Percentiles rank a stretch among this genome's conserved stretches.
These are phyloP conservation scores for Lactarius quietus DNA, from an alignment of 768 basidiomycete species.

Conservation along the genomic window DNA sequence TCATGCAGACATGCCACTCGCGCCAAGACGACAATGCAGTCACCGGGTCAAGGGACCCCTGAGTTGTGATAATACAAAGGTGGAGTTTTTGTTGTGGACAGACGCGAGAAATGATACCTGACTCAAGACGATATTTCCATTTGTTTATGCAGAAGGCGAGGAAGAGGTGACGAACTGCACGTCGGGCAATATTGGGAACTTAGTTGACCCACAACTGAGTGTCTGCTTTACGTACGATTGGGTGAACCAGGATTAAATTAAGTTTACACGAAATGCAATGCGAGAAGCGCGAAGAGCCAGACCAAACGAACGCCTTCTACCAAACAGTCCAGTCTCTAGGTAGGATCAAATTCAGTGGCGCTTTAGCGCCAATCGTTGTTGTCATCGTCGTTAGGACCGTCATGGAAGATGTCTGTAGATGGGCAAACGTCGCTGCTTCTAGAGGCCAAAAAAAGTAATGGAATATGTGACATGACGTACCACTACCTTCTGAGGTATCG, in stretches of 20 bases:
- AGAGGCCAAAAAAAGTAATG: background rate
- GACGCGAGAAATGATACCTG: background rate
- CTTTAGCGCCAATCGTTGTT: slow-evolving; percentile 4
- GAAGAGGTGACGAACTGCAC: background rate
- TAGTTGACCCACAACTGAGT: background rate
- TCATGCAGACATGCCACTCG: no score
- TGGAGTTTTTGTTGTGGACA: background rate
- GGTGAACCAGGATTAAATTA: background rate
- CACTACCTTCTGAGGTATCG: slow-evolving; percentile 29
- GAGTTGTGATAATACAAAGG: no score
- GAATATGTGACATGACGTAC: slow-evolving; percentile 5
- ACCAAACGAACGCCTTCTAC: background rate
- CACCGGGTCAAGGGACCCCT: no score
- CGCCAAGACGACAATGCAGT: no score
- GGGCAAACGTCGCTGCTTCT: background rate
- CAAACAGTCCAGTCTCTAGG: background rate
- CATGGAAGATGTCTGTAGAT: slow-evolving; percentile 4
- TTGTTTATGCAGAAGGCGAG: background rate
- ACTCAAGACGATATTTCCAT: background rate
- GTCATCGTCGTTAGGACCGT: background rate
- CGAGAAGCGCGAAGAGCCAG: background rate
- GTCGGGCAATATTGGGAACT: background rate
- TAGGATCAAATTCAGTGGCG: background rate
- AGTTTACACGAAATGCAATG: background rate
- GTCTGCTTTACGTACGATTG: background rate